Evolutionary conservation across 192 early-diverging fungal genomes (phyloP), one percentile per base, ranked within the genome.

Genomic region (Coemansia nantahalensis): DNA sequence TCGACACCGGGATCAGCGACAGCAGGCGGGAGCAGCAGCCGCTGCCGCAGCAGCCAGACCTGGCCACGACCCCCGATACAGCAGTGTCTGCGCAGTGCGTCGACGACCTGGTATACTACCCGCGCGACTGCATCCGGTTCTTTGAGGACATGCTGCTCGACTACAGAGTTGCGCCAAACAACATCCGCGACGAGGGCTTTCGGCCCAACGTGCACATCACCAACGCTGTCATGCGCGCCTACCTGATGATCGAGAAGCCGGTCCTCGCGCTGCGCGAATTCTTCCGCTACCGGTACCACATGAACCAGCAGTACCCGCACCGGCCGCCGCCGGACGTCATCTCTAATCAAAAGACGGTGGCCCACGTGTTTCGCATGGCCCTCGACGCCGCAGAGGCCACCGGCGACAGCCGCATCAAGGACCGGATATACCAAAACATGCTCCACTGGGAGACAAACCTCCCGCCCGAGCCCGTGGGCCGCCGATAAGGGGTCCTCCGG

Each of bases 221-320:
- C 23, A 76, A 76, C 36, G 42, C 72, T 4, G 57, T 68, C 13
- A 76, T 76, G 72, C 54, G 61, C 12, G 65, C 72, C 6, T 76
- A 76, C 35, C 13, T 45, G 23, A 39, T 39, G 50, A 61, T 68
- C 5, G 56, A 61, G 8, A 48, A 45, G 19, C 65, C 65, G 6
- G 16, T 16, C 19, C 31, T 65, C 6, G 72, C 39, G 16, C 34
- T 65, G 26, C 72, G 72, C 14, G 72, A 76, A n/a, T 76, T 61
- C 41, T 42, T 48, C 37, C 72, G 72, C 10, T 68, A 64, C 30
- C 57, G 56, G 28, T 42, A 42, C 30, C 58, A 76, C 41, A 65
- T 65, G 54, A 32, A 34, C 7, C 44, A 39, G 13, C 49, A 46
- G 8, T 64, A 64, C 11, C 65, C 72, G 18, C 41, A 54, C 0